Conservation (phyloP, 306 rosid genomes). For the Ormosia semicastrata region DNA sequence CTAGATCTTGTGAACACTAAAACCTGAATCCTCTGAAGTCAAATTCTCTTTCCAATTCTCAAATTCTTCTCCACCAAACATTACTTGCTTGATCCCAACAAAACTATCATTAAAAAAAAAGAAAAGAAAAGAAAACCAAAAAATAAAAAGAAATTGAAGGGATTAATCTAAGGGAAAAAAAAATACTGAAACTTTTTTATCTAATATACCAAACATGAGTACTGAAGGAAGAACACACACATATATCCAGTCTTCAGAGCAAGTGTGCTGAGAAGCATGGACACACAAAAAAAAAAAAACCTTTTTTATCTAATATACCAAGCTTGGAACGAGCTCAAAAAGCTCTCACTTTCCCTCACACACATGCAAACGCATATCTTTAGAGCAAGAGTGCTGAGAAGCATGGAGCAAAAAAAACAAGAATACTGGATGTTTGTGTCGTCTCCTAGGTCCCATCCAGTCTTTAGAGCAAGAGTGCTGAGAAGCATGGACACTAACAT, state of each 20-base stretch:
- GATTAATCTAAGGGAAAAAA: not conserved
- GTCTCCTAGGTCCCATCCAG: too few species aligned
- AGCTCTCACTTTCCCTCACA: not conserved
- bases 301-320: not conserved
- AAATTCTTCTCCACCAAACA: slow-evolving; percentile 78
- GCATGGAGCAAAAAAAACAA: not conserved
- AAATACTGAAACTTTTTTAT: not conserved
- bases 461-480: not conserved
- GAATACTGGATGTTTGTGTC: too few species aligned
- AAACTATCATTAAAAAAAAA: slow-evolving; percentile 36
- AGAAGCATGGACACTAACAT: not conserved
- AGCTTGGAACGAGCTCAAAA: not conserved
- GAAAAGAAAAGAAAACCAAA: not conserved
- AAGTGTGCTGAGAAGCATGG: not conserved
- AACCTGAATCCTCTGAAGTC: slow-evolving; percentile 77
- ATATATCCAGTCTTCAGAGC: not conserved
- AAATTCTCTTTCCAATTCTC: slow-evolving; percentile 88
- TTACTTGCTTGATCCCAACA: slow-evolving; percentile 81
- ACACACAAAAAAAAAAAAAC: not conserved
- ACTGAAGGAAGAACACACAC: not conserved
- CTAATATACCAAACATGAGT: not conserved
- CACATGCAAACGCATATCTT: not conserved
- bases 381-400: not conserved
- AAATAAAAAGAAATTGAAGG: not conserved
- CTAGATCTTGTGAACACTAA: slow-evolving; percentile 67